Percentiles rank a stretch among this genome's conserved stretches.
These are phyloP conservation scores for Pseudomicrostroma phylloplanum DNA, from an alignment of 1,284 basidiomycete genomes.

Conservation along the genomic window DNA sequence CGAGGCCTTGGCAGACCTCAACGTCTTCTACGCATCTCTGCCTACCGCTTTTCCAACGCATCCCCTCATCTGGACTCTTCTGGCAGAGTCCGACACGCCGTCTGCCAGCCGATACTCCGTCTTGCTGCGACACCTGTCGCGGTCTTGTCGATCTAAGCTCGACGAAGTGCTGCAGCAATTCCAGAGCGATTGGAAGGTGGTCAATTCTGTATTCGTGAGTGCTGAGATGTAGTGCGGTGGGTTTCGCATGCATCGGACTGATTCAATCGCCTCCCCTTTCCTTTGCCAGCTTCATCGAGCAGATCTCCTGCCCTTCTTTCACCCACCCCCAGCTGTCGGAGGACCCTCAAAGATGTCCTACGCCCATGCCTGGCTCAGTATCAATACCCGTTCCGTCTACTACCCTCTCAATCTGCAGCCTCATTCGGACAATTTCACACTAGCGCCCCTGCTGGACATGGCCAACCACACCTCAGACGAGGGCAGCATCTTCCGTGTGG, in stretches of 20 bases:
- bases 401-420: slow-evolving; percentile 27
- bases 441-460: slow-evolving; percentile 47
- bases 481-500: slow-evolving; percentile 29
- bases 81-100: too few species aligned
- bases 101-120: too few species aligned
- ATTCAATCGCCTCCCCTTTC: slow-evolving; percentile 6
- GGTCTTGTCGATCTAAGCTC: too few species aligned
- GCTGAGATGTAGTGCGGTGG: neutral
- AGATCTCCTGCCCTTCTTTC: slow-evolving; percentile 6
- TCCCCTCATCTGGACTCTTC: slow-evolving; percentile 11
- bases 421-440: slow-evolving; percentile 43
- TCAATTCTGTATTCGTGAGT: neutral
- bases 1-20: neutral
- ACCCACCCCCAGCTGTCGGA: neutral
- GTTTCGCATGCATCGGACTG: neutral
- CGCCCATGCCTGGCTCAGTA: slow-evolving; percentile 41
- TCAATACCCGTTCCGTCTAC: slow-evolving; percentile 45
- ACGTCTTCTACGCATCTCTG: slow-evolving; percentile 7
- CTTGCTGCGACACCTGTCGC: too few species aligned
- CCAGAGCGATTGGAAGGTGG: neutral
- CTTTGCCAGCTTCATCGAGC: neutral
- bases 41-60: neutral
- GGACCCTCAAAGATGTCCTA: slow-evolving; percentile 8
- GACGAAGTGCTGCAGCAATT: neutral
- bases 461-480: slow-evolving; percentile 40